phyloP scores from a whole-genome alignment of 1,284 basidiomycete genomes.

The Athelia psychrophila region DNA sequence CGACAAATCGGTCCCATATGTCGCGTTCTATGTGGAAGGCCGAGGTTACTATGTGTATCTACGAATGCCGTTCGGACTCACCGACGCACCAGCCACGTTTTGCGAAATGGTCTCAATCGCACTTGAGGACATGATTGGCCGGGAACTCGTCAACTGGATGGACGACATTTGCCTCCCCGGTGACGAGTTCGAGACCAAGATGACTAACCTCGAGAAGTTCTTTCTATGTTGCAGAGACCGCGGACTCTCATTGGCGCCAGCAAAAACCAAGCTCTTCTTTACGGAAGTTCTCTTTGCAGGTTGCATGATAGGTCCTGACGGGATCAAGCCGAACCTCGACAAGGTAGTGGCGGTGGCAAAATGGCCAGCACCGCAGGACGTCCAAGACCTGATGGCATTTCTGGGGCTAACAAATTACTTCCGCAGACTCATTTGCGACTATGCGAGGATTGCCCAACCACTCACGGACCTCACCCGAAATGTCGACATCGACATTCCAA shows the following conservation, averaged over 20 bases:
- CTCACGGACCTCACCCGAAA: background rate
- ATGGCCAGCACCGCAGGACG: slow-evolving; percentile 9
- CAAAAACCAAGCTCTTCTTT: slow-evolving; percentile 6
- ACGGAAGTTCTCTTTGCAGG: slow-evolving; percentile 13
- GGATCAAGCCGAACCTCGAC: slow-evolving; percentile 1
- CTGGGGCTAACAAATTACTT: slow-evolving; percentile 1
- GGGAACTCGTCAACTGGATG: slow-evolving; percentile 11
- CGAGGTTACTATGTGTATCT: slow-evolving; percentile 14
- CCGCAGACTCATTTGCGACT: background rate
- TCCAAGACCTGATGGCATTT: background rate
- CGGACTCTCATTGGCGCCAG: background rate
- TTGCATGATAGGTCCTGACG: slow-evolving; percentile 1
- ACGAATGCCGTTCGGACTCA: slow-evolving; percentile 11
- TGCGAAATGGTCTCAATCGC: slow-evolving; percentile 9
- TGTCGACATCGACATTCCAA: background rate
- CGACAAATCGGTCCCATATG: slow-evolving; percentile 9
- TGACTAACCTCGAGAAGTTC: background rate
- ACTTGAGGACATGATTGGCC: slow-evolving; percentile 11
- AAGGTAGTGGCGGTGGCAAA: slow-evolving; percentile 12
- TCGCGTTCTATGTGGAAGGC: slow-evolving; percentile 14
- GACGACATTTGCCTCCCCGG: slow-evolving; percentile 10
- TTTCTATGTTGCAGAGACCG: background rate
- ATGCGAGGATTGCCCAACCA: background rate
- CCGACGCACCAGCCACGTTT: slow-evolving; percentile 15
- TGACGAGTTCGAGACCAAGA: slow-evolving; percentile 7